phyloP scores from a whole-genome alignment of 202 grass and related monocot genomes.

The Digitaria exilis region DNA sequence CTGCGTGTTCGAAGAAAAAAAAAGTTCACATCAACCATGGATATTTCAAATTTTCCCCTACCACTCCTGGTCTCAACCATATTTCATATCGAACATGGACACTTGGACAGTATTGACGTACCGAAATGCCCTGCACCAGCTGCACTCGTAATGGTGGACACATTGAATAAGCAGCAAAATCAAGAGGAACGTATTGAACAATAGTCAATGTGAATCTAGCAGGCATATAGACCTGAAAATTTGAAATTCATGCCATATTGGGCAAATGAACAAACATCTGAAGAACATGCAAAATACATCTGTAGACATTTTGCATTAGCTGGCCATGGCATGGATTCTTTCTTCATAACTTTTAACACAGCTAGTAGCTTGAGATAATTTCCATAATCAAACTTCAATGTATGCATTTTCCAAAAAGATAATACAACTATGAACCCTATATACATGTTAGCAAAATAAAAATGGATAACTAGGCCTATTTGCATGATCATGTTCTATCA shows the following conservation, averaged over 20 bases:
- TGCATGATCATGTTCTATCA: constrained; percentile 15
- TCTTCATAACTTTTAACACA: neutral
- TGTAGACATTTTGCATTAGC: neutral
- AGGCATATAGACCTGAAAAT: neutral
- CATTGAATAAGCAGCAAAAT: neutral
- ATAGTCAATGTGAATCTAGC: neutral
- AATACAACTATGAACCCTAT: neutral
- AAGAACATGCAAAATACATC: neutral
- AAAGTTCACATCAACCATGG: neutral
- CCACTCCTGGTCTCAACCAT: neutral
- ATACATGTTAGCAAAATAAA: constrained; percentile 38
- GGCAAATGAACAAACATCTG: neutral
- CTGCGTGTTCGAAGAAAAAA: no score
- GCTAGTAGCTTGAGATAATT: neutral
- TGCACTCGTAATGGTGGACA: neutral
- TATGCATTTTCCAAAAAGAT: neutral
- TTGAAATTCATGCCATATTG: neutral
- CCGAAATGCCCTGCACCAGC: neutral
- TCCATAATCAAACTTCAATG: neutral
- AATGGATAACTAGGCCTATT: constrained; percentile 2
- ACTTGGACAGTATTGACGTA: neutral
- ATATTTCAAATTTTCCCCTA: neutral
- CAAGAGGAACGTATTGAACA: neutral
- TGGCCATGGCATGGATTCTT: neutral
- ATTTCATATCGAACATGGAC: neutral